These are phyloP conservation scores for Senna siamea DNA, from an alignment of 306 rosid genomes.

Conservation along the genomic window DNA sequence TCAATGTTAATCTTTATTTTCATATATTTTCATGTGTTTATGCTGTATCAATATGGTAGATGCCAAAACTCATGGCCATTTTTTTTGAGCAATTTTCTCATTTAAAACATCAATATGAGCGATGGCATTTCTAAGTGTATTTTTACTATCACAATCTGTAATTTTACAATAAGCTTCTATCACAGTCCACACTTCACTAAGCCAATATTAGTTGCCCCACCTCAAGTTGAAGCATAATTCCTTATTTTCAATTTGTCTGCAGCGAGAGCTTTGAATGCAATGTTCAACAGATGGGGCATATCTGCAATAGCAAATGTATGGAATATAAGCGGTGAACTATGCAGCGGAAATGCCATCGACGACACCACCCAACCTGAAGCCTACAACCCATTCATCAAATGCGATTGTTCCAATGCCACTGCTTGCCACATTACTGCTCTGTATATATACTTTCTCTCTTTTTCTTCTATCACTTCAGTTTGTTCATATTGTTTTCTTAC, in stretches of 20 bases:
- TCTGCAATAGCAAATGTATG: conserved; percentile 44
- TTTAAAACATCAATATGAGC: no score
- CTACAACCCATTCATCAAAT: conserved; percentile 73
- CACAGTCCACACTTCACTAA: no score
- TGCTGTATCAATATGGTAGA: no score
- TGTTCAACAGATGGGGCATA: conserved; percentile 60
- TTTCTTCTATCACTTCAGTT: neutral
- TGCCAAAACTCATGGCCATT: no score
- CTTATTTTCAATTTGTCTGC: neutral
- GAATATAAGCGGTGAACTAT: conserved; percentile 72
- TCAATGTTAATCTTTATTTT: no score
- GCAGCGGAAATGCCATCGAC: conserved; percentile 68
- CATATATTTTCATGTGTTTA: no score
- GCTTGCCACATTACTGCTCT: conserved; percentile 67
- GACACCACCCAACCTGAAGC: neutral
- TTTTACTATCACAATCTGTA: no score
- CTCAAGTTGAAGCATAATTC: no score
- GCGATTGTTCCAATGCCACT: conserved; percentile 53
- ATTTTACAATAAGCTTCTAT: no score
- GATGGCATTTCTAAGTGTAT: no score
- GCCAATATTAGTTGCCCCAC: no score
- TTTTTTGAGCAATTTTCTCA: no score
- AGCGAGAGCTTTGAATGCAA: conserved; percentile 66
- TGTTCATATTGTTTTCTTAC: neutral
- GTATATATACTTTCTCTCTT: conserved; percentile 48